Evolutionary conservation across 2,329 filamentous ascomycete species (phyloP).

Genomic region (Aspergillus fructus): DNA sequence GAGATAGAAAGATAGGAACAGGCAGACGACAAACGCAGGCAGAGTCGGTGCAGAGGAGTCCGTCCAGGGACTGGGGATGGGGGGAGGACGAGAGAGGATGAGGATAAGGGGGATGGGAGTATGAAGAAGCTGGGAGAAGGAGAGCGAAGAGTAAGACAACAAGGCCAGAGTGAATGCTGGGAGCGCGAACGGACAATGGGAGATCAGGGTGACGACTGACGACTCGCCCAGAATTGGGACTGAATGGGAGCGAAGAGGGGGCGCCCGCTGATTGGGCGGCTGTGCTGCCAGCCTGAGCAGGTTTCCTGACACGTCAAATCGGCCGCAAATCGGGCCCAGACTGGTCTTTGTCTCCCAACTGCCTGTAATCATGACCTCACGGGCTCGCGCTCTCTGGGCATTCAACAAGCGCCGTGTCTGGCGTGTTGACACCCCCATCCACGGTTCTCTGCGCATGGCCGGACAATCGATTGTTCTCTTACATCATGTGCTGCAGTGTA

Average conservation of each 20-base stretch:
- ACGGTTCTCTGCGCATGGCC: neutral
- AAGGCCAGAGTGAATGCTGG: neutral
- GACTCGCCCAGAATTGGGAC: conserved; percentile 11
- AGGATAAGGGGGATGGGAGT: neutral
- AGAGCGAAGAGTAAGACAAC: conserved; percentile 14
- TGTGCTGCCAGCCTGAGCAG: neutral
- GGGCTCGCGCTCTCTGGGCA: neutral
- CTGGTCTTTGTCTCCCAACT: neutral
- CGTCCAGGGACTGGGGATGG: conserved; percentile 11
- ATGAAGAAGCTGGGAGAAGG: conserved; percentile 7
- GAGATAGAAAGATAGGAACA: conserved; percentile 4
- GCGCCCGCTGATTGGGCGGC: neutral
- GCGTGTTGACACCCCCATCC: neutral
- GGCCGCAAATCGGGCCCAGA: conserved; percentile 3
- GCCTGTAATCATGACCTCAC: conserved; percentile 6
- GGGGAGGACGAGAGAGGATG: conserved; percentile 17
- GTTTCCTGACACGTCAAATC: conserved; percentile 10
- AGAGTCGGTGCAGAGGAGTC: neutral
- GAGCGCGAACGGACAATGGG: conserved; percentile 8
- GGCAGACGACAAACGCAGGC: conserved; percentile 4
- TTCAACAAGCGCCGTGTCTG: too few species aligned
- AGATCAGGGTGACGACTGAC: too few species aligned
- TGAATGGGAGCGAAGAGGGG: neutral
- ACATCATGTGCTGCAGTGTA: neutral
- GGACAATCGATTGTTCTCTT: neutral